Evolutionary conservation across 495 filamentous ascomycete genomes (phyloP).

Genomic region (Penicillium desertorum): DNA sequence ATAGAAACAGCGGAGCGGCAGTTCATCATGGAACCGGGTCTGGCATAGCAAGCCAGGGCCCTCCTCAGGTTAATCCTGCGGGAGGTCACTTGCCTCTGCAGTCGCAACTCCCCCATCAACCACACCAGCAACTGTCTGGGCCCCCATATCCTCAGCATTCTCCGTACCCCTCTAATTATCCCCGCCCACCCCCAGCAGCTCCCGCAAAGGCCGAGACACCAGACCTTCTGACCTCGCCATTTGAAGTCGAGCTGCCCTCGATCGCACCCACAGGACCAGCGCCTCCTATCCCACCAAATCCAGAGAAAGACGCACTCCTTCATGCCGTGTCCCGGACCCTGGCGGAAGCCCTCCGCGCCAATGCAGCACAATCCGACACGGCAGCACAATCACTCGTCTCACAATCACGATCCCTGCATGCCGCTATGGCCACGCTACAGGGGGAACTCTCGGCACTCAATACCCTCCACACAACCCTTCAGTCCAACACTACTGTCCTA

Average conservation of each 20-base stretch:
- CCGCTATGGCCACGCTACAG: constrained; percentile 64
- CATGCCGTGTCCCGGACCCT: constrained; percentile 71
- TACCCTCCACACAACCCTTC: constrained; percentile 64
- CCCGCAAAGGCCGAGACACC: constrained; percentile 52
- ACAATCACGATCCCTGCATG: constrained; percentile 74
- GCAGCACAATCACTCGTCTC: constrained; percentile 72
- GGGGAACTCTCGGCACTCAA: constrained; percentile 68
- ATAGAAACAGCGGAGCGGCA: constrained; percentile 14
- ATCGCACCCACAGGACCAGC: constrained; percentile 57
- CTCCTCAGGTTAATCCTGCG: not conserved
- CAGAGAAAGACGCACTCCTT: constrained; percentile 89
- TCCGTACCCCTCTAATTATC: constrained; percentile 22
- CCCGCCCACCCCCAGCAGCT: constrained; percentile 25
- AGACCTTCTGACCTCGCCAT: constrained; percentile 70
- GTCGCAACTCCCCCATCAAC: constrained; percentile 11
- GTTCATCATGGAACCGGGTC: constrained; percentile 3
- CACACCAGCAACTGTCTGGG: constrained; percentile 14
- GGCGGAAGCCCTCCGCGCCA: constrained; percentile 60
- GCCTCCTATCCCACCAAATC: constrained; percentile 91
- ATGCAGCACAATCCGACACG: constrained; percentile 62
- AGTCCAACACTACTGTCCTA: constrained; percentile 74
- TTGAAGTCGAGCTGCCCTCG: constrained; percentile 63
- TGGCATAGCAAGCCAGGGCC: constrained; percentile 5
- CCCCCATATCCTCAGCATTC: constrained; percentile 22
- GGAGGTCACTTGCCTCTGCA: constrained; percentile 2